A percentile compares a stretch with the other conserved stretches of the same genome.
Conservation (phyloP, 768 basidiomycete species). For the Mycena polygramma region DNA sequence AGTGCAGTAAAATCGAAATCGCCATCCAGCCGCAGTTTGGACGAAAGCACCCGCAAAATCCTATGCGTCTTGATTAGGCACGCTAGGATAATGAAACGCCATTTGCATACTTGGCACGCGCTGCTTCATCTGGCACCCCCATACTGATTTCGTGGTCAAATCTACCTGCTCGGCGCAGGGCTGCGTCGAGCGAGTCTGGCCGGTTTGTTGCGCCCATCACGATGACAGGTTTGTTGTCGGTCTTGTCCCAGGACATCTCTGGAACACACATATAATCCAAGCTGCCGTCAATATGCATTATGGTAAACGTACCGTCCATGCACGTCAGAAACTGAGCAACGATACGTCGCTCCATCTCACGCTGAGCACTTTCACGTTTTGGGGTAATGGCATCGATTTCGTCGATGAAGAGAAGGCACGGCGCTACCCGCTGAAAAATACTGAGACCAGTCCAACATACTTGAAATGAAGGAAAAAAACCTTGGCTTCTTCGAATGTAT, state of each 20-base stretch:
- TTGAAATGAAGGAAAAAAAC: slow-evolving; percentile 56
- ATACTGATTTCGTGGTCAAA: slow-evolving; percentile 99
- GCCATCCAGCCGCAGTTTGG: slow-evolving; percentile 86
- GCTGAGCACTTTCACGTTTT: slow-evolving; percentile 96
- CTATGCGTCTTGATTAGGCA: slow-evolving; percentile 54
- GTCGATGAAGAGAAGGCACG: slow-evolving; percentile 95
- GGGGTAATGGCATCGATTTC: slow-evolving; percentile 99
- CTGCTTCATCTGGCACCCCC: slow-evolving; percentile 95
- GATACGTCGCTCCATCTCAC: slow-evolving; percentile 98
- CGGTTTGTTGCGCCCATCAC: slow-evolving; percentile 98
- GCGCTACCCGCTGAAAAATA: slow-evolving; percentile 78
- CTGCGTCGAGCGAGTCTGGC: slow-evolving; percentile 94
- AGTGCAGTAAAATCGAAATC: slow-evolving; percentile 89
- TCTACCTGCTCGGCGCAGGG: slow-evolving; percentile 91
- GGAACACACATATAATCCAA: not conserved
- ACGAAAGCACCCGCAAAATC: slow-evolving; percentile 88
- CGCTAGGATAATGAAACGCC: slow-evolving; percentile 10
- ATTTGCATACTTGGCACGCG: slow-evolving; percentile 82
- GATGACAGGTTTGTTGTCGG: slow-evolving; percentile 91
- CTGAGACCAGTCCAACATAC: not conserved
- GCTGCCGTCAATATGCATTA: not conserved
- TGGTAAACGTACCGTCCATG: slow-evolving; percentile 87
- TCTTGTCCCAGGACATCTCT: slow-evolving; percentile 98
- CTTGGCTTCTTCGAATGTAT: slow-evolving; percentile 98
- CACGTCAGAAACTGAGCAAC: slow-evolving; percentile 98